phyloP scores from a whole-genome alignment of 768 basidiomycete genomes.

The Clavaria fumosa region DNA sequence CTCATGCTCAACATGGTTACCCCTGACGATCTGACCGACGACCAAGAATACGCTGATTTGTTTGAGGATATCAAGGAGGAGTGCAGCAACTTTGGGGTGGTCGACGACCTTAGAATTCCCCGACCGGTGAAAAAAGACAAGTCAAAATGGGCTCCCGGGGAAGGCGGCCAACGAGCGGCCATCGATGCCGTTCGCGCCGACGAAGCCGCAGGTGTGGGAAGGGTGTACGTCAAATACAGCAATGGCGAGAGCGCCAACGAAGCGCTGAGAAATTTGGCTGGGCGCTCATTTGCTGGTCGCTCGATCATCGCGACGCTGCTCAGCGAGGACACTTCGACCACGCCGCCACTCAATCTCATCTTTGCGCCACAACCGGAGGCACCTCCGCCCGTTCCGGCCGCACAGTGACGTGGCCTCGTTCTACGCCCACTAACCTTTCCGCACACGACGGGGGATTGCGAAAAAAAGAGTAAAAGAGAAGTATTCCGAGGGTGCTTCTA shows the following conservation, averaged over 20 bases:
- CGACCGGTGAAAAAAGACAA: conserved; percentile 80
- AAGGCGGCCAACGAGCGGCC: conserved; percentile 40
- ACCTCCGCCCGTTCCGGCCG: conserved; percentile 56
- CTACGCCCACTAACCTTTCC: too few species aligned
- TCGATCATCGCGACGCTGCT: conserved; percentile 79
- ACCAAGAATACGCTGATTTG: conserved; percentile 87
- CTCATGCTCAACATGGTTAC: conserved; percentile 99
- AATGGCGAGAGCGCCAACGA: conserved; percentile 43
- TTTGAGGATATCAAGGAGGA: conserved; percentile 92
- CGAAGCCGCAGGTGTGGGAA: conserved; percentile 85
- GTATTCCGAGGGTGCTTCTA: too few species aligned
- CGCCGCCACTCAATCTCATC: conserved; percentile 67
- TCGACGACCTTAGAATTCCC: conserved; percentile 80
- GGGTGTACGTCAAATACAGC: conserved; percentile 85
- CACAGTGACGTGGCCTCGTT: too few species aligned
- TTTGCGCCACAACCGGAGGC: conserved; percentile 77
- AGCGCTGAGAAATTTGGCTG: conserved; percentile 80
- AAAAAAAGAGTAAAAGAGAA: too few species aligned
- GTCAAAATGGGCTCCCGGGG: conserved; percentile 56
- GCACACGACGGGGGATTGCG: too few species aligned
- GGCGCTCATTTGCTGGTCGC: conserved; percentile 73
- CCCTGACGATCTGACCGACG: conserved; percentile 76
- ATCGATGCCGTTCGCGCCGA: conserved; percentile 60
- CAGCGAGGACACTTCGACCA: conserved; percentile 71
- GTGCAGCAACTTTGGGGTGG: conserved; percentile 61